phyloP scores from a whole-genome alignment of 352 stramenopile species.

The Phytophthora boehmeriae region DNA sequence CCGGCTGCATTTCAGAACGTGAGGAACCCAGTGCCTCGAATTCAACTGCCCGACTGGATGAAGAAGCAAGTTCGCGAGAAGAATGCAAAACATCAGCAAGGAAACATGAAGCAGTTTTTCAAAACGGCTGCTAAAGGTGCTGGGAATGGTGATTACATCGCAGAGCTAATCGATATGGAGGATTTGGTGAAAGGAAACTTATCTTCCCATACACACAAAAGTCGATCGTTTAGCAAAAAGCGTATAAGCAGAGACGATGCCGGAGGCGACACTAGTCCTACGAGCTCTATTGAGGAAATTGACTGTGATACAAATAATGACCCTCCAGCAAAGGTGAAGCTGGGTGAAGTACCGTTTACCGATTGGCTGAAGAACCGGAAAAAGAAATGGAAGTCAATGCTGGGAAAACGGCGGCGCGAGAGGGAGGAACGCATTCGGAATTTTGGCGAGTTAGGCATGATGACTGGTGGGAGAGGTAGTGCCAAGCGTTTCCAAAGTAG shows the following conservation, averaged over 20 bases:
- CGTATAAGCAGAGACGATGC: conserved; percentile 18
- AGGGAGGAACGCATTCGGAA: conserved; percentile 55
- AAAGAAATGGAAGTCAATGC: conserved; percentile 69
- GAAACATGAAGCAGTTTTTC: conserved; percentile 93
- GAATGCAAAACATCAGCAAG: conserved; percentile 76
- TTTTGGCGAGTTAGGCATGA: conserved; percentile 39
- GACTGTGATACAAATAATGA: conserved; percentile 7
- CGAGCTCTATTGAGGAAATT: conserved; percentile 31
- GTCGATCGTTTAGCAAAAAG: conserved; percentile 17
- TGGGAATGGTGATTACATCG: conserved; percentile 51
- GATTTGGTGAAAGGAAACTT: conserved; percentile 49
- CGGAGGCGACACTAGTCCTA: conserved; percentile 13
- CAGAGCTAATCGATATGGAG: conserved; percentile 75
- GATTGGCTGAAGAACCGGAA: conserved; percentile 78
- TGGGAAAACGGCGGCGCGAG: conserved; percentile 62
- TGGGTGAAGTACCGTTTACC: conserved; percentile 61
- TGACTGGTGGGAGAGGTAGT: conserved; percentile 27
- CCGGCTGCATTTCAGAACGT: conserved; percentile 98
- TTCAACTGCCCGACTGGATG: conserved; percentile 97
- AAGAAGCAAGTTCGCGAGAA: conserved; percentile 92
- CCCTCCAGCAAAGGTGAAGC: conserved; percentile 40
- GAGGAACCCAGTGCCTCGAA: conserved; percentile 95
- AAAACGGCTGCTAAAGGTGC: conserved; percentile 34
- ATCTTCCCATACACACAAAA: conserved; percentile 12
- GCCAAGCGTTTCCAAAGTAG: conserved; percentile 47